Percentiles rank a stretch among this genome's conserved stretches.
phyloP scores from a whole-genome alignment of 352 stramenopile species.

The Thraustochytrium striatum region DNA sequence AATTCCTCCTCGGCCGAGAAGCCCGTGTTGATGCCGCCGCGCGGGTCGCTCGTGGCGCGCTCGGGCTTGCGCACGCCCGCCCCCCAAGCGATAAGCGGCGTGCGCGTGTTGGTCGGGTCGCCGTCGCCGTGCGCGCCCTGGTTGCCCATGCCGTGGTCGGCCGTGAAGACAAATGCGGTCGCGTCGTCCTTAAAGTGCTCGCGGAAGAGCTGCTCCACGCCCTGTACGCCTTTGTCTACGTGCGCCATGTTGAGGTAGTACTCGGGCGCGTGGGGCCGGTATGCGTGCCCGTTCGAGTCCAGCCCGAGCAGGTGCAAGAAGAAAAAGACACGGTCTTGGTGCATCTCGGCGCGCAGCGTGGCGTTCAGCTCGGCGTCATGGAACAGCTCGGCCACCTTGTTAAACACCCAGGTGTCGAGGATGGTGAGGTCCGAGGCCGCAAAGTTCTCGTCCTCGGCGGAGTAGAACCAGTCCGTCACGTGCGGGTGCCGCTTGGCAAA shows the following conservation, averaged over 20 bases:
- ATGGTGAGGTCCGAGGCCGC: conserved; percentile 65
- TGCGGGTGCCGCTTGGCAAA: conserved; percentile 70
- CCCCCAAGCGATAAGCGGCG: conserved; percentile 69
- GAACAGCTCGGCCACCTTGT: conserved; percentile 61
- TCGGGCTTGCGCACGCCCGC: conserved; percentile 60
- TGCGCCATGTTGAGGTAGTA: conserved; percentile 76
- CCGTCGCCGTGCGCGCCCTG: conserved; percentile 74
- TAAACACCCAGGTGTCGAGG: conserved; percentile 71
- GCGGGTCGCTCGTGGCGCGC: not conserved
- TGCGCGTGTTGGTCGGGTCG: conserved; percentile 71
- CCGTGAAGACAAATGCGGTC: conserved; percentile 73
- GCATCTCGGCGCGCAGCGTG: conserved; percentile 57
- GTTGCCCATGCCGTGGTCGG: conserved; percentile 73
- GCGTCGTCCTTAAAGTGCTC: conserved; percentile 59
- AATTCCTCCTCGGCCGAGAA: conserved; percentile 1
- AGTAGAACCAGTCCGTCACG: conserved; percentile 67
- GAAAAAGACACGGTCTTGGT: conserved; percentile 61
- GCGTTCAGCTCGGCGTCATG: conserved; percentile 48
- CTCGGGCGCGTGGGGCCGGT: conserved; percentile 68
- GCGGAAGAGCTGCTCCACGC: conserved; percentile 61
- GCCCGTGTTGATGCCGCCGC: conserved; percentile 20
- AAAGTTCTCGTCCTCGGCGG: conserved; percentile 72
- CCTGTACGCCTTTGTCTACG: conserved; percentile 70
- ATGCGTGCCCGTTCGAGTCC: conserved; percentile 74
- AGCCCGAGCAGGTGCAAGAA: conserved; percentile 77